Conservation (phyloP, 257 asterid species). For the Petrea volubilis region DNA sequence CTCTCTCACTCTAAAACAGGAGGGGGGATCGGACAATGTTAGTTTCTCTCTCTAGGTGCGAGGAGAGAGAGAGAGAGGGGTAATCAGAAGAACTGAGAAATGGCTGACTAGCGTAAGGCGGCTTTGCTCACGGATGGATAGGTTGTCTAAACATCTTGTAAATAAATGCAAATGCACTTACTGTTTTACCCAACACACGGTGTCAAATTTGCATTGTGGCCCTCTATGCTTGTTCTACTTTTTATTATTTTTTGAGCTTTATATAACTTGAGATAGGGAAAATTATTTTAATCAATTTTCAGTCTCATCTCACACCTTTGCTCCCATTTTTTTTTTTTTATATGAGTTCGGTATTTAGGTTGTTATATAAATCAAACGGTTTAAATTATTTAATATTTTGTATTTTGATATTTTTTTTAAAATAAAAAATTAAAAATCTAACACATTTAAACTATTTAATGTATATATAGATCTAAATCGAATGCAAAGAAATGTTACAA, state of each 20-base stretch:
- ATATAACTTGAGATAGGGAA: too few species aligned
- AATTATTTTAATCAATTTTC: neutral
- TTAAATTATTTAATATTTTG: too few species aligned
- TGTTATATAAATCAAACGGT: too few species aligned
- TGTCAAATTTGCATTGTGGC: slow-evolving; percentile 29
- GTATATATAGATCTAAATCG: too few species aligned
- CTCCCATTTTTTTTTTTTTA: too few species aligned
- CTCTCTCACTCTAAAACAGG: slow-evolving; percentile 15
- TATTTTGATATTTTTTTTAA: too few species aligned
- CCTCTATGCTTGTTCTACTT: neutral
- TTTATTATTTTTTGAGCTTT: too few species aligned
- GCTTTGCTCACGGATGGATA: slow-evolving; percentile 51
- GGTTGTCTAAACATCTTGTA: slow-evolving; percentile 30
- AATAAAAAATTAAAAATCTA: too few species aligned
- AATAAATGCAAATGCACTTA: slow-evolving; percentile 35
- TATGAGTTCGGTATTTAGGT: too few species aligned
- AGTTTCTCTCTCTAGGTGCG: slow-evolving; percentile 26
- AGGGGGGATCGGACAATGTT: neutral
- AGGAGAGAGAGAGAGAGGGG: slow-evolving; percentile 1
- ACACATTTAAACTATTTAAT: too few species aligned
- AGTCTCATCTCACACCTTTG: too few species aligned
- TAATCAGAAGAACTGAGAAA: slow-evolving; percentile 8
- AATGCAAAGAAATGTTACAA: too few species aligned
- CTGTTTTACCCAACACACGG: slow-evolving; percentile 42
- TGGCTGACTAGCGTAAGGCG: slow-evolving; percentile 55